phyloP scores from a whole-genome alignment of 2,329 filamentous ascomycete genomes.

The Diaporthe capsici region DNA sequence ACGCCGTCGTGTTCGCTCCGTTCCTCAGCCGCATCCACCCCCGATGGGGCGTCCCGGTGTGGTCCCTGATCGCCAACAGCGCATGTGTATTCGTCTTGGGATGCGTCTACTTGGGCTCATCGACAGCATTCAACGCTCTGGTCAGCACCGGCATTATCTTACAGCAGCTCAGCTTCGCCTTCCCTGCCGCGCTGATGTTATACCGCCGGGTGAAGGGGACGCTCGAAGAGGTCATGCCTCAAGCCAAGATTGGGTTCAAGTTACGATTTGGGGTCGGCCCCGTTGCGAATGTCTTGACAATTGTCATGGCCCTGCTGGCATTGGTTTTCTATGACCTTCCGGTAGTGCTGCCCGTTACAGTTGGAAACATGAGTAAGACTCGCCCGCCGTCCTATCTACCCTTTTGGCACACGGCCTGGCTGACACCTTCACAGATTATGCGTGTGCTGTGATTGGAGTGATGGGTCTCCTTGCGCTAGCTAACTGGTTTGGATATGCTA shows the following conservation, averaged over 20 bases:
- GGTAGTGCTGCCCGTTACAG: slow-evolving; percentile 30
- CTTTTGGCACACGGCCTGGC: not conserved
- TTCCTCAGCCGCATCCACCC: slow-evolving; percentile 31
- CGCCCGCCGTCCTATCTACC: not conserved
- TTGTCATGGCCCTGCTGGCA: slow-evolving; percentile 35
- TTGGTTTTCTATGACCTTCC: slow-evolving; percentile 40
- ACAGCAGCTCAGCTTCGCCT: slow-evolving; percentile 40
- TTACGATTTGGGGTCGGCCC: slow-evolving; percentile 19
- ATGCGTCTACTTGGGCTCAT: slow-evolving; percentile 37
- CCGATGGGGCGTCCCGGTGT: slow-evolving; percentile 31
- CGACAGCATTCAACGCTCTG: slow-evolving; percentile 37
- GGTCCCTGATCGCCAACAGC: slow-evolving; percentile 32
- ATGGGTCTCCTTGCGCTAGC: slow-evolving; percentile 29
- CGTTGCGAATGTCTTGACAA: slow-evolving; percentile 29
- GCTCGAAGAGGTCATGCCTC: slow-evolving; percentile 22
- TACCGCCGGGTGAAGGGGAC: slow-evolving; percentile 28
- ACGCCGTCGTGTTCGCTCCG: slow-evolving; percentile 32
- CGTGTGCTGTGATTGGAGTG: slow-evolving; percentile 39
- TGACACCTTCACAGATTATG: slow-evolving; percentile 30
- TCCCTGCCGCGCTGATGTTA: slow-evolving; percentile 38
- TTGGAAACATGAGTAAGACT: slow-evolving; percentile 37
- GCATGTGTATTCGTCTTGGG: slow-evolving; percentile 34
- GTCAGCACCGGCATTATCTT: slow-evolving; percentile 39
- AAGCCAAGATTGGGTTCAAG: slow-evolving; percentile 5
- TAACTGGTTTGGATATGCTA: slow-evolving; percentile 40